phyloP scores from a whole-genome alignment of 768 basidiomycete species.

The Mycena epipterygia region DNA sequence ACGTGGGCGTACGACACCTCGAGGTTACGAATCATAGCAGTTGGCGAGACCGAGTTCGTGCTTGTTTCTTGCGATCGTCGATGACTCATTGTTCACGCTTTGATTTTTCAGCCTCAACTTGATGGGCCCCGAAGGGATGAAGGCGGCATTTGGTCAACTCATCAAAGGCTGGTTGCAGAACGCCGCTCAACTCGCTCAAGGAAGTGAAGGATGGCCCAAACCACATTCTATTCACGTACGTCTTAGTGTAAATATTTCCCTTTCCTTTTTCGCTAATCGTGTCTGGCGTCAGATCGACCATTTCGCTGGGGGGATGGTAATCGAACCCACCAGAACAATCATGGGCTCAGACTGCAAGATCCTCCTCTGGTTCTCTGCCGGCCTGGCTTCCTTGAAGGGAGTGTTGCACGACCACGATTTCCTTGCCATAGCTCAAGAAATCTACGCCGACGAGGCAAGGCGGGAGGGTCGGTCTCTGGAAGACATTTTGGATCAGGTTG shows the following conservation, averaged over 20 bases:
- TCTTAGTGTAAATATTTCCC: not conserved
- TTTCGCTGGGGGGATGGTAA: slow-evolving; percentile 1
- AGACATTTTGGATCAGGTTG: slow-evolving; percentile 13
- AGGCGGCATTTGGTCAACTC: slow-evolving; percentile 9
- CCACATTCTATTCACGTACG: slow-evolving; percentile 27
- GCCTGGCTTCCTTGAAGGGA: not conserved
- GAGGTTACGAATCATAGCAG: slow-evolving; percentile 19
- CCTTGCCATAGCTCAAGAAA: slow-evolving; percentile 6
- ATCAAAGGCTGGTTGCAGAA: slow-evolving; percentile 15
- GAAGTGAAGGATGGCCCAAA: slow-evolving; percentile 23
- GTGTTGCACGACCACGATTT: slow-evolving; percentile 24
- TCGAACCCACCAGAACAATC: slow-evolving; percentile 19
- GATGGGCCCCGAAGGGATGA: slow-evolving; percentile 5
- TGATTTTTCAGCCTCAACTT: not conserved
- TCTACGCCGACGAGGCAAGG: slow-evolving; percentile 19
- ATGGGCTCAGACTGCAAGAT: slow-evolving; percentile 30
- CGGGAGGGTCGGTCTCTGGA: slow-evolving; percentile 22
- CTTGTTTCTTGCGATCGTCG: not conserved
- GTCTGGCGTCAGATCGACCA: slow-evolving; percentile 19
- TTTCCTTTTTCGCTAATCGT: not conserved
- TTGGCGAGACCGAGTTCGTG: slow-evolving; percentile 15
- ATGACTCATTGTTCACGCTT: not conserved
- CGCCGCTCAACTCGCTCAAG: not conserved
- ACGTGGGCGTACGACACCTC: slow-evolving; percentile 10
- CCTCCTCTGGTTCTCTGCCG: slow-evolving; percentile 9